Conservation (phyloP, 768 basidiomycete genomes). For the Neoboletus subvelutipes region DNA sequence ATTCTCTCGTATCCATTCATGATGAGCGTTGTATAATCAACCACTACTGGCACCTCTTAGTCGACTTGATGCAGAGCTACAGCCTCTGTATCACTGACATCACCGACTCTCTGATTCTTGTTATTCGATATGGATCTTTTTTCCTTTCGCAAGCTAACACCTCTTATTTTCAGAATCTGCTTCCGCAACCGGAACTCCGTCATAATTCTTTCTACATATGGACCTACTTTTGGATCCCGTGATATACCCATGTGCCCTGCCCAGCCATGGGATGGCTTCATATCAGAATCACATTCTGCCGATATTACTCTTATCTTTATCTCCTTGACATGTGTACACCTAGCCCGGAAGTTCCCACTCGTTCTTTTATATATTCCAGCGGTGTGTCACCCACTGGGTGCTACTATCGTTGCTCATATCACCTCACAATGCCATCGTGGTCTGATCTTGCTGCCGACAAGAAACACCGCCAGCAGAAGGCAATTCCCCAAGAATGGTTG, state of each 20-base stretch:
- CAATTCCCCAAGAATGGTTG: constrained; percentile 68
- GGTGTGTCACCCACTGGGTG: neutral
- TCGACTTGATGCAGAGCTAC: constrained; percentile 58
- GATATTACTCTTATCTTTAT: constrained; percentile 13
- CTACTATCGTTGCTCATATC: neutral
- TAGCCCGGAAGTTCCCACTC: constrained; percentile 3
- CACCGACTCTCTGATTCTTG: constrained; percentile 54
- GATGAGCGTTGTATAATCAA: constrained; percentile 83
- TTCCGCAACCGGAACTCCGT: neutral
- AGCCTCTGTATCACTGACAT: constrained; percentile 72
- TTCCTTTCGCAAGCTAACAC: constrained; percentile 18
- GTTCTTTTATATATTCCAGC: constrained; percentile 6
- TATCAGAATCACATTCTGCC: neutral
- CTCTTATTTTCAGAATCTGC: constrained; percentile 12
- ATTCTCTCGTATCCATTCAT: constrained; percentile 28
- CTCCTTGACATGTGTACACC: neutral
- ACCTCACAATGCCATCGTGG: constrained; percentile 40
- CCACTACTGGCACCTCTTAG: constrained; percentile 89
- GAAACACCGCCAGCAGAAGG: constrained; percentile 47
- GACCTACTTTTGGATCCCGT: constrained; percentile 1
- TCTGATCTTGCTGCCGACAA: constrained; percentile 53
- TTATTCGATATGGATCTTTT: neutral
- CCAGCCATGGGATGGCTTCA: neutral
- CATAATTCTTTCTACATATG: neutral
- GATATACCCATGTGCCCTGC: neutral